Evolutionary conservation across 2,329 filamentous ascomycete species (phyloP), one percentile per base, ranked within the genome.

Genomic region (Botrytis aclada): DNA sequence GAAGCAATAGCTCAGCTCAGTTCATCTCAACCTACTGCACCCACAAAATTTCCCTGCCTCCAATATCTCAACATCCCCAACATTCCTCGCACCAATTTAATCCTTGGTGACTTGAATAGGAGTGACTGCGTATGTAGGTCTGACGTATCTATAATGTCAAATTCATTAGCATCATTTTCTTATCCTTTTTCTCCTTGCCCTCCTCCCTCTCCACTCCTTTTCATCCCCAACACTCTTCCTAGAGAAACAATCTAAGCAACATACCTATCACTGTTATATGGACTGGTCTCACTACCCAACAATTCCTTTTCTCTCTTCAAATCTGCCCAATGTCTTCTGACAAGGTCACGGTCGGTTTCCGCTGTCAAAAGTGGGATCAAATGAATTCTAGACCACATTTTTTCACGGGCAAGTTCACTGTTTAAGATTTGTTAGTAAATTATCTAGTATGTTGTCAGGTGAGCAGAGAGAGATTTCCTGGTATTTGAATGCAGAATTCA

Each of bases 331-430:
- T 95, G 89, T 81, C 95, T 88, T 77, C 96, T 89, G 76, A 97
- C 95, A 82, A 95, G 92, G 84, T 99, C 96, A 75, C 96, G 92
- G 85, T 99, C 96, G 83, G 97, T 94, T 82, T 99, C 96, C 72
- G 96, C 96, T 83, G 98, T 95, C 76, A 99, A 89, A 76, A 97
- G 85, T 73, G 96, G 96, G 80, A 95, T 96, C 76, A 99, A 88
- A 84, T 98, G 90, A 84, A 99, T 97, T 81, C 96, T 92, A 75
- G 93, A 90, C 96, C 96, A 99, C 89, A 97, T 96, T 87, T 98
- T 99, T 82, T 99, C 96, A 79, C 96, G 93, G 76, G 91, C 93
- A 78, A 97, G 91, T 84, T 99, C 96, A 81, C 95, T 98, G 80
- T 72, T 58, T 43, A 18, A 45, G 25, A 73, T 39, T n/a, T 47